These are phyloP conservation scores for Synchytrium microbalum DNA, from an alignment of 371 early-diverging fungal genomes.

Conservation along the genomic window DNA sequence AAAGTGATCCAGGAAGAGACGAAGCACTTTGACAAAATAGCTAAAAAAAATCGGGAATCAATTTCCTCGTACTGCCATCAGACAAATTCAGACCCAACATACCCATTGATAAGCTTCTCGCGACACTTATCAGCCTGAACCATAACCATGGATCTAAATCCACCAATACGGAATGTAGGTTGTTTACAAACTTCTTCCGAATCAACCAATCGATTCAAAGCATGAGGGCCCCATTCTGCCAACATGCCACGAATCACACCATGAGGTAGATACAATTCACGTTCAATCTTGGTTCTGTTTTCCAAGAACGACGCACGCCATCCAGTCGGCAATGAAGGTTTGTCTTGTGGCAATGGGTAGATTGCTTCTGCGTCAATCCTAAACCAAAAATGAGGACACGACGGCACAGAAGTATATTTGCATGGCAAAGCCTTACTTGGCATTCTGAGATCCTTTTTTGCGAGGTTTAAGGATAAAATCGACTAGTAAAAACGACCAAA, in stretches of 20 bases:
- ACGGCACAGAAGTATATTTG: not conserved
- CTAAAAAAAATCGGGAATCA: constrained; percentile 30
- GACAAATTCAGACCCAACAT: constrained; percentile 12
- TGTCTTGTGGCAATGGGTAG: constrained; percentile 23
- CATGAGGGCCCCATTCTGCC: constrained; percentile 26
- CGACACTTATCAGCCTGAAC: constrained; percentile 47
- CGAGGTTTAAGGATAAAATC: constrained; percentile 21
- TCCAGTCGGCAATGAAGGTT: constrained; percentile 32
- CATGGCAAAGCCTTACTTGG: not conserved
- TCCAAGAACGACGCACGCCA: constrained; percentile 34
- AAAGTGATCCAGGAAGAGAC: constrained; percentile 30
- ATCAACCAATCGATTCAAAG: constrained; percentile 28
- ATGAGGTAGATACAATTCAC: constrained; percentile 28
- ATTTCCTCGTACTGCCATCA: constrained; percentile 11
- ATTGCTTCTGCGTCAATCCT: not conserved
- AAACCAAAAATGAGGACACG: too few relatives aligned
- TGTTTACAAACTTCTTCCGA: constrained; percentile 23
- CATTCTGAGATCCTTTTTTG: not conserved
- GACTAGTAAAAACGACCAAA: constrained; percentile 9
- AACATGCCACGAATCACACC: constrained; percentile 29
- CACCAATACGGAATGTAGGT: constrained; percentile 32
- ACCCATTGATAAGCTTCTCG: constrained; percentile 39
- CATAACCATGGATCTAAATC: constrained; percentile 36
- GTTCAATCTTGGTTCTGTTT: constrained; percentile 28
- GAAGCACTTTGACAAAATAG: constrained; percentile 17